Conservation (phyloP, 306 rosid species). For the Fragaria ananassa region DNA sequence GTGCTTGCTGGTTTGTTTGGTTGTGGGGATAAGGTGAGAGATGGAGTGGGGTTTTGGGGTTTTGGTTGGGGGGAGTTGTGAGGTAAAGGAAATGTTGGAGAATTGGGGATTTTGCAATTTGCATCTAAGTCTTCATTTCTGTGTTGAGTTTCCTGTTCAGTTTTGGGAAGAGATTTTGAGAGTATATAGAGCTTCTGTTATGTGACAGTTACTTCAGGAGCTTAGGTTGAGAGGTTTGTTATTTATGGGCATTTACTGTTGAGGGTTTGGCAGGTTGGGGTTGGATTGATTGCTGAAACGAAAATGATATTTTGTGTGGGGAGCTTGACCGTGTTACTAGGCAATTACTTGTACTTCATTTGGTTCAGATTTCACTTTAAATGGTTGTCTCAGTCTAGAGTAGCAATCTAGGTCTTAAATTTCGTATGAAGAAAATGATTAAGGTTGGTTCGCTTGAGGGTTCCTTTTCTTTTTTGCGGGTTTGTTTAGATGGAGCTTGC, state of each 20-base stretch:
- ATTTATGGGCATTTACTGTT: background rate
- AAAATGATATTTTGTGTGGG: background rate
- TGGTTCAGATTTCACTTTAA: background rate
- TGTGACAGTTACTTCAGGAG: background rate
- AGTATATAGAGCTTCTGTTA: background rate
- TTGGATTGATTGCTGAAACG: background rate
- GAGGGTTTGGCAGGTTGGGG: background rate
- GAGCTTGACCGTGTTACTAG: background rate
- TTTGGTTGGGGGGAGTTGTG: too few species aligned
- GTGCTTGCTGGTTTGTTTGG: background rate
- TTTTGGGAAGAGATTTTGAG: background rate
- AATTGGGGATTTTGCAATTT: background rate
- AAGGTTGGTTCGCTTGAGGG: background rate
- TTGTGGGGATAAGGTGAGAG: too few species aligned
- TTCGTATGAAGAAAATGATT: background rate
- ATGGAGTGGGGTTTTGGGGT: too few species aligned
- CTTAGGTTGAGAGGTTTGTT: background rate
- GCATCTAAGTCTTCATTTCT: background rate
- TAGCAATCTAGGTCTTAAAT: background rate
- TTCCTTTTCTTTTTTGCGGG: background rate
- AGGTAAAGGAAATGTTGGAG: background rate
- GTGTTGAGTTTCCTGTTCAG: background rate
- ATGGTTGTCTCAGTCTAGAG: background rate
- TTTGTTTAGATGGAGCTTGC: background rate
- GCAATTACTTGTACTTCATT: background rate